Evolutionary conservation across 345 rosid genomes (phyloP).

Genomic region (Pseudoturritis turrita): DNA sequence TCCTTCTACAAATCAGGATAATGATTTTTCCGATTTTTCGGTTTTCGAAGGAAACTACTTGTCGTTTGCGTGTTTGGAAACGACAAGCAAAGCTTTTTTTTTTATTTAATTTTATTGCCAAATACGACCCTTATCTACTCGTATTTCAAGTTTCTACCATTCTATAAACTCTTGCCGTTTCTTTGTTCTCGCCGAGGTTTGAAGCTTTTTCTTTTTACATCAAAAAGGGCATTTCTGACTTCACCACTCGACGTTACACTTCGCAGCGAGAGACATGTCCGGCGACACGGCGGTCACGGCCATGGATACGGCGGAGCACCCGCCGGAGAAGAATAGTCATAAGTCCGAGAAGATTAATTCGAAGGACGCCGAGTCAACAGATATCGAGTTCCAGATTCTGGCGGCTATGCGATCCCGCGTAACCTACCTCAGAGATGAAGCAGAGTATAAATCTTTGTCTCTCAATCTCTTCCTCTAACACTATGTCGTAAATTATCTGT

Average conservation of each 20-base stretch:
- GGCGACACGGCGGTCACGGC: constrained; percentile 33
- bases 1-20: constrained; percentile 6
- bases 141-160: background rate
- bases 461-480: background rate
- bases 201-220: background rate
- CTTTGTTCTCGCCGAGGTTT: background rate
- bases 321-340: background rate
- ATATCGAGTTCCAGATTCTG: constrained; percentile 53
- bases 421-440: constrained; percentile 52
- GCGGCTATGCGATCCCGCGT: constrained; percentile 73
- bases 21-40: background rate
- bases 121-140: background rate
- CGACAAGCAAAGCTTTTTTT: constrained; percentile 22
- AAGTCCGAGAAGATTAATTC: background rate
- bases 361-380: constrained; percentile 13
- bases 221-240: background rate
- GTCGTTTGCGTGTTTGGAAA: constrained; percentile 29
- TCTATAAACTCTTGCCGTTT: background rate
- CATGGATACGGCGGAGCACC: constrained; percentile 9
- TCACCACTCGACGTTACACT: background rate
- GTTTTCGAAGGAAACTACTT: constrained; percentile 9
- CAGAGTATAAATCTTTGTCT: constrained; percentile 46
- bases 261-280: constrained; percentile 28
- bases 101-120: background rate
- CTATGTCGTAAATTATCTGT: background rate